Evolutionary conservation across 495 filamentous ascomycete genomes (phyloP).

Genomic region (Penicillium arizonense): DNA sequence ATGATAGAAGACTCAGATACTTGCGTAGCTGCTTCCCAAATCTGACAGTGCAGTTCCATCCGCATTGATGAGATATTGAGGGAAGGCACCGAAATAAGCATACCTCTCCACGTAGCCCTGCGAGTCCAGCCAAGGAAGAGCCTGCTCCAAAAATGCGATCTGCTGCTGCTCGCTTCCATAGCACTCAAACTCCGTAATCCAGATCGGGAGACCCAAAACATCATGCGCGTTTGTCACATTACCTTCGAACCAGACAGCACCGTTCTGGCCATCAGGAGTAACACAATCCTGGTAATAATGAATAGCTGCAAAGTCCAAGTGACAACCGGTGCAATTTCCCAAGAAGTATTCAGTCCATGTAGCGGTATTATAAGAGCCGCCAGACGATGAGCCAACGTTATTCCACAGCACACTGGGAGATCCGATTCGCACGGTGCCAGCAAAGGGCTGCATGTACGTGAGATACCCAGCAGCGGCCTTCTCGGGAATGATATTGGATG

Average conservation of each 20-base stretch:
- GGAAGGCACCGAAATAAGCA: slow-evolving; percentile 54
- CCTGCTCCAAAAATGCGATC: slow-evolving; percentile 43
- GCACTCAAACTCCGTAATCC: slow-evolving; percentile 68
- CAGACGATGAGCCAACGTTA: slow-evolving; percentile 13
- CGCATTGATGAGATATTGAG: slow-evolving; percentile 10
- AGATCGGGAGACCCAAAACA: slow-evolving; percentile 52
- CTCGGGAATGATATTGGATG: slow-evolving; percentile 48
- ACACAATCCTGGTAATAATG: slow-evolving; percentile 55
- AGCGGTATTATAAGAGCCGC: slow-evolving; percentile 41
- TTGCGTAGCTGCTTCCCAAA: slow-evolving; percentile 7
- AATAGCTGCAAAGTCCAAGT: slow-evolving; percentile 56
- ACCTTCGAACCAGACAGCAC: slow-evolving; percentile 43
- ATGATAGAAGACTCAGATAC: neutral
- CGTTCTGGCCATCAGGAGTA: slow-evolving; percentile 21
- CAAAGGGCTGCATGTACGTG: slow-evolving; percentile 60
- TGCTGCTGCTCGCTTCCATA: slow-evolving; percentile 42
- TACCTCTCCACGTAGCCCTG: slow-evolving; percentile 62
- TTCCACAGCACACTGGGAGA: slow-evolving; percentile 69
- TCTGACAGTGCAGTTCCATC: slow-evolving; percentile 7
- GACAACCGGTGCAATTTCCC: slow-evolving; percentile 50
- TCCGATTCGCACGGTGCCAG: slow-evolving; percentile 52
- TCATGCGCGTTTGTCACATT: slow-evolving; percentile 36
- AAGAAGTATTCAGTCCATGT: slow-evolving; percentile 56
- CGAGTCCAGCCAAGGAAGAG: slow-evolving; percentile 60
- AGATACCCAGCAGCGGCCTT: slow-evolving; percentile 54